Conservation (phyloP, 2,329 filamentous ascomycete species). For the Fusarium musae region DNA sequence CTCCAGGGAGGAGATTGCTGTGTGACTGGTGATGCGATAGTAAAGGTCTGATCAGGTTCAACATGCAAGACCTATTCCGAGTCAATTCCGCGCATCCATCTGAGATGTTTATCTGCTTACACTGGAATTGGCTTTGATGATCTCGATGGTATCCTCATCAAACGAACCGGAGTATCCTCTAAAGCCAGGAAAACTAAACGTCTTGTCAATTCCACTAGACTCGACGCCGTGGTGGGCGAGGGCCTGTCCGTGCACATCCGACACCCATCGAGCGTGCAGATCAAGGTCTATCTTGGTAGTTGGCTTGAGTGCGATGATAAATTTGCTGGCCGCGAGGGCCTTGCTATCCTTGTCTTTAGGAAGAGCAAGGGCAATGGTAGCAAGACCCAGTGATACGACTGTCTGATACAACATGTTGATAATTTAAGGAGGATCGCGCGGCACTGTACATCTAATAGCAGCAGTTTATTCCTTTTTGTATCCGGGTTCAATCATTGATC, state of each 20-base stretch:
- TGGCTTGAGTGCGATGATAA: not conserved
- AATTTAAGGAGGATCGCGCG: rapidly evolving
- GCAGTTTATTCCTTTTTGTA: not conserved
- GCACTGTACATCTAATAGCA: rapidly evolving
- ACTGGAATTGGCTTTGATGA: conserved; percentile 2
- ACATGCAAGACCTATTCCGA: not conserved
- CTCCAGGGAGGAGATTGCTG: conserved; percentile 7
- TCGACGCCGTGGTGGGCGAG: not conserved
- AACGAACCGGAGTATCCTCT: not conserved
- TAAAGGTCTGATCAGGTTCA: not conserved
- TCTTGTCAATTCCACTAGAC: not conserved
- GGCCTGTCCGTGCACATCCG: not conserved
- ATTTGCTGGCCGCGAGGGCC: not conserved
- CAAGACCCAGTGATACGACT: not conserved
- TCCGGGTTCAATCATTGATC: rapidly evolving
- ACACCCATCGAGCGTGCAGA: not conserved
- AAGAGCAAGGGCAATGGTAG: not conserved
- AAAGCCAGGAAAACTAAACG: conserved; percentile 1
- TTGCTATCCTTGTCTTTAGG: not conserved
- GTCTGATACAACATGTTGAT: not conserved
- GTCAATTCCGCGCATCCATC: not conserved
- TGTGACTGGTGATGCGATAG: not conserved
- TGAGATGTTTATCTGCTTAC: not conserved
- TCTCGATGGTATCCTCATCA: not conserved
- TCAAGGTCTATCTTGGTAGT: not conserved